Conservation (phyloP, 306 rosid species). For the Oemleria cerasiformis region DNA sequence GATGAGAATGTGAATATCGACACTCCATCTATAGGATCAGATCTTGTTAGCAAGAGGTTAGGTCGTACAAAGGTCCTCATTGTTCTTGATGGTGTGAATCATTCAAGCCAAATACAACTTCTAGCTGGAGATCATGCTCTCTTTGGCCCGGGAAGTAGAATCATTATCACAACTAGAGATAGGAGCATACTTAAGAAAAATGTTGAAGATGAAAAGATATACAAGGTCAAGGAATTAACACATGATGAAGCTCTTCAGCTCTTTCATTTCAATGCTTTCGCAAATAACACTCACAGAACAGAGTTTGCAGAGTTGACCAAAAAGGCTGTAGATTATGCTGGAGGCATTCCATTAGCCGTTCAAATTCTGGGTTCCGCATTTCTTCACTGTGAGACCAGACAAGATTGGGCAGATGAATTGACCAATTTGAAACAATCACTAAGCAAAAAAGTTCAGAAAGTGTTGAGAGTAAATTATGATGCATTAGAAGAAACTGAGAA, state of each 20-base stretch:
- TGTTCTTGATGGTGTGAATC: conserved; percentile 14
- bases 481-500: conserved; percentile 22
- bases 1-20: background rate
- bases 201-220: background rate
- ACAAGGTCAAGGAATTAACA: conserved; percentile 8
- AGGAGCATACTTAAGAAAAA: background rate
- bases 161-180: conserved; percentile 1
- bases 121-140: background rate
- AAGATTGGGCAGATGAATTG: background rate
- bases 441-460: background rate
- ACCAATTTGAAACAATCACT: background rate
- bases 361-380: background rate
- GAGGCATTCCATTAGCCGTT: conserved; percentile 7
- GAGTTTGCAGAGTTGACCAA: background rate
- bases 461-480: conserved; percentile 16
- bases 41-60: background rate
- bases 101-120: conserved; percentile 3
- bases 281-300: background rate
- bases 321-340: conserved; percentile 5
- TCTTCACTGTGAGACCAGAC: background rate
- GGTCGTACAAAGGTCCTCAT: no score
- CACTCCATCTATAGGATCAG: background rate
- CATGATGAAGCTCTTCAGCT: conserved; percentile 12
- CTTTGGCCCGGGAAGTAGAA: background rate
- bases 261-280: conserved; percentile 5